A percentile compares a stretch with the other conserved stretches of the same genome.
These are phyloP conservation scores for Nakazawaea ishiwadae DNA, from an alignment of 805 yeast genomes.

Conservation along the genomic window DNA sequence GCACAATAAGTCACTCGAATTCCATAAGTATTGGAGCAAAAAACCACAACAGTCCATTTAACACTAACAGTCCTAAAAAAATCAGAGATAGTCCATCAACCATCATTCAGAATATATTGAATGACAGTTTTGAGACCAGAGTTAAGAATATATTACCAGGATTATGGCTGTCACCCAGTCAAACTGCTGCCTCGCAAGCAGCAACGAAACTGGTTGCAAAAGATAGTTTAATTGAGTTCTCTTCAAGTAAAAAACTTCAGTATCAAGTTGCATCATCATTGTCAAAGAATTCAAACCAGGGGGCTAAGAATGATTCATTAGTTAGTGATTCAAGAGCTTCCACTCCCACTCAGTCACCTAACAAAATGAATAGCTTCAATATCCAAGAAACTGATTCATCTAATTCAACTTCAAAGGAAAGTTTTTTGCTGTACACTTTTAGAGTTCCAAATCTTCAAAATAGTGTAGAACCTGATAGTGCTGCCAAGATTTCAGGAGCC, in stretches of 20 bases:
- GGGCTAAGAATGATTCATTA: neutral
- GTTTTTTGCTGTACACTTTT: no score
- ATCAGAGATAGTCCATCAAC: neutral
- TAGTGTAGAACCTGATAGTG: no score
- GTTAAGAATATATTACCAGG: neutral
- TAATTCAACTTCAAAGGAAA: neutral
- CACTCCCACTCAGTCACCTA: slow-evolving; percentile 4
- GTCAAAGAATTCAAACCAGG: no score
- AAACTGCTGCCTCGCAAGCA: neutral
- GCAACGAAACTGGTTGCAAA: neutral
- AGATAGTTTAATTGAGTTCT: neutral
- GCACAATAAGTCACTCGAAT: no score
- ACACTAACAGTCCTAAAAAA: neutral
- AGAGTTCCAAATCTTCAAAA: no score
- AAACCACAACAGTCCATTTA: neutral
- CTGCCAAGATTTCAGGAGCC: no score
- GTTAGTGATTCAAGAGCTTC: slow-evolving; percentile 1
- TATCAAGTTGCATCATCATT: no score
- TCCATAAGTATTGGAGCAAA: no score
- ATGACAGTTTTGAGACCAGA: slow-evolving; percentile 1
- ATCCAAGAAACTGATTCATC: neutral
- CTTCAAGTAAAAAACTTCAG: neutral
- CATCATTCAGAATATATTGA: slow-evolving; percentile 1
- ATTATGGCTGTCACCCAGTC: slow-evolving; percentile 1
- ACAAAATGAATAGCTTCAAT: neutral